Conservation (phyloP, 225 moss, liverwort and hornwort genomes). For the Thuidium tamariscinum region DNA sequence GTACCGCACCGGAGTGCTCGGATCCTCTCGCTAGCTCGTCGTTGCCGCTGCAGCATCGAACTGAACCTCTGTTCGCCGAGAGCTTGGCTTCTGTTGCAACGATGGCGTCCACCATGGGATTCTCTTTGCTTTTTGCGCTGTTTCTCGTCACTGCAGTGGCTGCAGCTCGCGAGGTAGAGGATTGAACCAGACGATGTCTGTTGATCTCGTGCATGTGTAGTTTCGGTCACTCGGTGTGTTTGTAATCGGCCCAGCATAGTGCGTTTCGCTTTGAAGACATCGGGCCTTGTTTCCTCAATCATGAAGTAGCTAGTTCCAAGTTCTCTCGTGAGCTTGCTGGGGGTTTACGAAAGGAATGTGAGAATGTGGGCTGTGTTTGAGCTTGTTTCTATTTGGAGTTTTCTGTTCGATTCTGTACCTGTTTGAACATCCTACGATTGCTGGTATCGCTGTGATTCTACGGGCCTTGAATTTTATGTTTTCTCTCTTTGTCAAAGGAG, state of each 20-base stretch:
- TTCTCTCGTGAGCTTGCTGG: fast-evolving
- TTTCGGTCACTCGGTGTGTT: too few species aligned
- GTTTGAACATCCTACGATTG: fast-evolving
- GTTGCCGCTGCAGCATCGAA: not conserved
- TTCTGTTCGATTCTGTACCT: fast-evolving
- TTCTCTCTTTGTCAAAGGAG: too few species aligned
- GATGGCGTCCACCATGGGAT: not conserved
- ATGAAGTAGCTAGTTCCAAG: too few species aligned
- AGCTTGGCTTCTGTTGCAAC: not conserved
- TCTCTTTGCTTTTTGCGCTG: not conserved
- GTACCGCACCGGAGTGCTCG: not conserved
- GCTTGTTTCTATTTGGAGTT: fast-evolving
- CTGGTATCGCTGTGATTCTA: too few species aligned
- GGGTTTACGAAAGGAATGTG: fast-evolving
- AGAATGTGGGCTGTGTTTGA: not conserved
- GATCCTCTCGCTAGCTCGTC: fast-evolving
- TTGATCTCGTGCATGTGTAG: not conserved
- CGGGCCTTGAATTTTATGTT: too few species aligned
- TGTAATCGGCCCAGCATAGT: too few species aligned
- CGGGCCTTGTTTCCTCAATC: too few species aligned
- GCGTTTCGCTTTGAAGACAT: too few species aligned
- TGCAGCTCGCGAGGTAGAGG: not conserved
- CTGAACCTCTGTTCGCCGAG: fast-evolving
- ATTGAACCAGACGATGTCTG: fast-evolving
- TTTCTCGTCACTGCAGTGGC: not conserved